These are phyloP conservation scores for Rhytidhysteron rufulum DNA, from an alignment of 2,329 filamentous ascomycete genomes.

Conservation along the genomic window DNA sequence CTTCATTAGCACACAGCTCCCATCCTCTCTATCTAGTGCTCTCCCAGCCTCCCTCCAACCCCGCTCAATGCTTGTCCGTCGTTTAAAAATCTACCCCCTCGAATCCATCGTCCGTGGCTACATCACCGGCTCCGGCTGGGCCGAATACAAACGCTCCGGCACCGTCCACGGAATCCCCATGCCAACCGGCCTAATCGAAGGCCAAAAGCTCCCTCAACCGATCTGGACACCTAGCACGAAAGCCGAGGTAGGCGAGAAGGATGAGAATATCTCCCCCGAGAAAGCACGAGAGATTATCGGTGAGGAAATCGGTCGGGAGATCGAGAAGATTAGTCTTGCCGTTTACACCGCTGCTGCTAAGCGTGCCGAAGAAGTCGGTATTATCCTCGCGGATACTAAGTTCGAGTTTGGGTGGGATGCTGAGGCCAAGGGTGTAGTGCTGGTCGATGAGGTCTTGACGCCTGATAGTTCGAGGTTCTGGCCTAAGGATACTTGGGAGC, in stretches of 20 bases:
- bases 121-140: constrained; percentile 81
- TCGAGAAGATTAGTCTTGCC: constrained; percentile 62
- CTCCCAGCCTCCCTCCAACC: constrained; percentile 44
- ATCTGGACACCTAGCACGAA: constrained; percentile 84
- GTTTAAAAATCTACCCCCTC: constrained; percentile 70
- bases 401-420: constrained; percentile 69
- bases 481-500: constrained; percentile 66
- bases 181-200: constrained; percentile 65
- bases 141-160: constrained; percentile 67
- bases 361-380: constrained; percentile 62
- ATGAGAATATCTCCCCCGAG: constrained; percentile 80
- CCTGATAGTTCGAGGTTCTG: constrained; percentile 78
- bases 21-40: constrained; percentile 41
- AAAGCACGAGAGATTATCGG: constrained; percentile 60
- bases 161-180: constrained; percentile 77
- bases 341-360: constrained; percentile 62
- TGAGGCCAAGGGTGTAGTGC: constrained; percentile 62
- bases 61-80: constrained; percentile 74
- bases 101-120: constrained; percentile 88
- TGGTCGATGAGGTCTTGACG: constrained; percentile 82
- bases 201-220: constrained; percentile 63
- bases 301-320: constrained; percentile 57
- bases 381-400: constrained; percentile 76
- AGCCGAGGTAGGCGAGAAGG: constrained; percentile 71
- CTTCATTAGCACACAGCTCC: constrained; percentile 57